These are phyloP conservation scores for Prunus mira DNA, from an alignment of 306 rosid species.

Conservation along the genomic window DNA sequence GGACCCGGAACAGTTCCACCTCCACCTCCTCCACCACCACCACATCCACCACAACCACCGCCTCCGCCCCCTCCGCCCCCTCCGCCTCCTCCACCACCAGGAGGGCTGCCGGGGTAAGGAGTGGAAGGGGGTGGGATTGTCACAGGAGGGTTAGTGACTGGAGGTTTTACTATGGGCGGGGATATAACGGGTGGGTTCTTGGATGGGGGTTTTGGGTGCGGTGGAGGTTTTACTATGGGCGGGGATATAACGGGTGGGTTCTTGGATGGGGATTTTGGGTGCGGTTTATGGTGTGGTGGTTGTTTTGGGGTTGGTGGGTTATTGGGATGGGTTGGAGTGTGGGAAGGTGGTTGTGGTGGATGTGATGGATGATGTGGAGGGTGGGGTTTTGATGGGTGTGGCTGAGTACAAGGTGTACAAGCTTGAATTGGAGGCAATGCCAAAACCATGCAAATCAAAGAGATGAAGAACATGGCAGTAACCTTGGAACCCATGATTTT, in stretches of 20 bases:
- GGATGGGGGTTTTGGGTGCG: constrained; percentile 27
- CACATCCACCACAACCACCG: not conserved
- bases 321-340: constrained; percentile 21
- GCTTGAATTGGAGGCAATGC: constrained; percentile 52
- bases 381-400: constrained; percentile 34
- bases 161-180: constrained; percentile 56
- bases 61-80: constrained; percentile 7
- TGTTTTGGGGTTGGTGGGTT: constrained; percentile 37
- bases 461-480: constrained; percentile 45
- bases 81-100: not conserved
- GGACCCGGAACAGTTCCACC: constrained; percentile 23
- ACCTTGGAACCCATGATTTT: constrained; percentile 41
- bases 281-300: constrained; percentile 15
- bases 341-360: constrained; percentile 34
- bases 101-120: constrained; percentile 22
- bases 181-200: constrained; percentile 27
- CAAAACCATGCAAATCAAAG: constrained; percentile 39
- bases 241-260: constrained; percentile 39
- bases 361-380: constrained; percentile 37
- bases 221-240: constrained; percentile 22
- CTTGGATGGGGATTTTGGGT: constrained; percentile 26
- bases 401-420: constrained; percentile 57
- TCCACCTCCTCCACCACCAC: constrained; percentile 8
- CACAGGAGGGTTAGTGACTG: constrained; percentile 50
- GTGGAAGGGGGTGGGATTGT: constrained; percentile 48